A percentile compares a stretch with the other conserved stretches of the same genome.
Conservation (phyloP, 352 stramenopile species). For the Phytophthora pisi region DNA sequence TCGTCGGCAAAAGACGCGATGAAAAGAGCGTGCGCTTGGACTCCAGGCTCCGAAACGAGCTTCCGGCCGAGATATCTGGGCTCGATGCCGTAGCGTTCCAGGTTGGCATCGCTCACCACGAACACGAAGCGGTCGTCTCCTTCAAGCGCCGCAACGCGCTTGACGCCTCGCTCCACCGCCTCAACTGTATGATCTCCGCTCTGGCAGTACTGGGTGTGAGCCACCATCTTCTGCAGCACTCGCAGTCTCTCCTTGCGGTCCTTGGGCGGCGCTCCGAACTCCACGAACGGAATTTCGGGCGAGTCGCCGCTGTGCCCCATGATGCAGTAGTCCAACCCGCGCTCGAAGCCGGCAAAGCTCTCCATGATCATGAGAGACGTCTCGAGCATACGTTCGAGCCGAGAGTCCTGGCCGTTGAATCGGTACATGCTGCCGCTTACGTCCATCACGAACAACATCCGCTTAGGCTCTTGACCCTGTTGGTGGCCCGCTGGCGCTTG, state of each 20-base stretch:
- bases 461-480: slow-evolving; percentile 61
- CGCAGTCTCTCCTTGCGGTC: slow-evolving; percentile 91
- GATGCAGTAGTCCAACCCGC: slow-evolving; percentile 92
- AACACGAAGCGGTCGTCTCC: slow-evolving; percentile 91
- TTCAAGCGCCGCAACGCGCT: slow-evolving; percentile 65
- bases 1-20: slow-evolving; percentile 87
- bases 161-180: slow-evolving; percentile 85
- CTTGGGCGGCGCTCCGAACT: slow-evolving; percentile 79
- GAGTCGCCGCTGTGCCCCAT: slow-evolving; percentile 93
- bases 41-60: slow-evolving; percentile 53
- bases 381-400: slow-evolving; percentile 93
- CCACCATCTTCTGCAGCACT: slow-evolving; percentile 93
- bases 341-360: slow-evolving; percentile 89
- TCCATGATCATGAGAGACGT: slow-evolving; percentile 97
- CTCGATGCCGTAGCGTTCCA: slow-evolving; percentile 91
- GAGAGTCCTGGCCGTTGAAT: slow-evolving; percentile 94
- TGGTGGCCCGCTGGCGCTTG: slow-evolving; percentile 31
- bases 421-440: slow-evolving; percentile 92
- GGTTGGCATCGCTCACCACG: slow-evolving; percentile 95
- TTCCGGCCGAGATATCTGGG: slow-evolving; percentile 59
- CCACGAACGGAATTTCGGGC: slow-evolving; percentile 90
- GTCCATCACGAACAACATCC: slow-evolving; percentile 94
- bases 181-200: slow-evolving; percentile 95
- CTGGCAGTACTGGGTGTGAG: slow-evolving; percentile 94
- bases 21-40: slow-evolving; percentile 85